A percentile compares a stretch with the other conserved stretches of the same genome.
Conservation (phyloP, 305 asterid species). For the Solanum hybrid region DNA sequence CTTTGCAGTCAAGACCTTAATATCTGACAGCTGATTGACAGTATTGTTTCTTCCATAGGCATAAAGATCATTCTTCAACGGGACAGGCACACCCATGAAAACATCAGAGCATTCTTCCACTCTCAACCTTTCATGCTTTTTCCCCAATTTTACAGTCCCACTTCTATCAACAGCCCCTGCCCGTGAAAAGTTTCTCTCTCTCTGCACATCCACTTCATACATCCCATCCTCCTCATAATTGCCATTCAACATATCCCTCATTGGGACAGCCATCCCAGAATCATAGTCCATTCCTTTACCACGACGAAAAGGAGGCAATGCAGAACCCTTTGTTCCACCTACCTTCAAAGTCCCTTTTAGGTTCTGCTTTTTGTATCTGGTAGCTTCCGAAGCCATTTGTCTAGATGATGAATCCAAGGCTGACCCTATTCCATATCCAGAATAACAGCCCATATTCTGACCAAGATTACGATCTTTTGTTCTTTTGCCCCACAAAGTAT, state of each 20-base stretch:
- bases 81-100: constrained; percentile 34
- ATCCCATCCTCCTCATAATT: constrained; percentile 52
- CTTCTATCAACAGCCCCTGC: constrained; percentile 29
- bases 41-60: constrained; percentile 57
- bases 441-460: constrained; percentile 40
- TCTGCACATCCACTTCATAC: constrained; percentile 55
- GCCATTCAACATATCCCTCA: constrained; percentile 40
- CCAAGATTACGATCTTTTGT: constrained; percentile 54
- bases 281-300: constrained; percentile 39
- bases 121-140: constrained; percentile 42
- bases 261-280: constrained; percentile 32
- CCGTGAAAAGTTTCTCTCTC: constrained; percentile 37
- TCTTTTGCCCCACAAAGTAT: constrained; percentile 63
- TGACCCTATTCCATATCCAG: constrained; percentile 36
- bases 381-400: constrained; percentile 31
- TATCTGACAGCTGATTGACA: constrained; percentile 76
- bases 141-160: constrained; percentile 40
- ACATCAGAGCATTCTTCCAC: constrained; percentile 41
- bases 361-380: constrained; percentile 51
- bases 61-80: constrained; percentile 39
- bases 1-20: constrained; percentile 60
- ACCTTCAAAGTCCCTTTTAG: constrained; percentile 59
- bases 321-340: constrained; percentile 41
- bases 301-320: constrained; percentile 35
- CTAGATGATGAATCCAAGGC: constrained; percentile 42